Conservation (phyloP, 2,329 filamentous ascomycete species). For the Cadophora malorum region DNA sequence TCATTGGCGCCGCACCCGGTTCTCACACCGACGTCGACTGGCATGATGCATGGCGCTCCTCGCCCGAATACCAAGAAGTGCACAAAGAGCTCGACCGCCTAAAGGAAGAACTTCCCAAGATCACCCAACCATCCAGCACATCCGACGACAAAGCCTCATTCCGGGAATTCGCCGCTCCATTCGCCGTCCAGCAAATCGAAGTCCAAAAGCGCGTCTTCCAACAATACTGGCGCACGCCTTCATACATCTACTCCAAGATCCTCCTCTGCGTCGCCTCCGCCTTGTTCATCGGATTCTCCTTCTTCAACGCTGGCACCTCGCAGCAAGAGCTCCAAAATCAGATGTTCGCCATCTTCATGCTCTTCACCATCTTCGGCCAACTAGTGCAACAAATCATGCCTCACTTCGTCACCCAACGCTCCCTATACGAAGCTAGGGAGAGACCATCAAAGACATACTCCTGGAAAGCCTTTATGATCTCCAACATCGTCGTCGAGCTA, state of each 20-base stretch:
- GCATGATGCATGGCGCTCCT: conserved; percentile 65
- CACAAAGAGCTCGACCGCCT: conserved; percentile 59
- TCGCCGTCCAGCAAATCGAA: conserved; percentile 57
- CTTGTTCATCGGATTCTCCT: conserved; percentile 72
- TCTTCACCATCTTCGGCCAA: conserved; percentile 74
- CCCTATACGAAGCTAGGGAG: conserved; percentile 73
- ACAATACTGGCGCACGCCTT: conserved; percentile 69
- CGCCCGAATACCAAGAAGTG: conserved; percentile 51
- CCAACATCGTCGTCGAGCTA: conserved; percentile 81
- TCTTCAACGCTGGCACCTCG: conserved; percentile 65
- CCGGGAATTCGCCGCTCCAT: conserved; percentile 68
- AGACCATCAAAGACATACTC: conserved; percentile 81
- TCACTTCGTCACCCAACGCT: conserved; percentile 59
- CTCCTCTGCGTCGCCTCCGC: conserved; percentile 47
- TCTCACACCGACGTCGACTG: conserved; percentile 67
- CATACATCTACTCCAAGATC: conserved; percentile 54
- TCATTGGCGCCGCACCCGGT: conserved; percentile 63
- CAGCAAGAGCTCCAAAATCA: conserved; percentile 71
- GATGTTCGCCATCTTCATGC: conserved; percentile 79
- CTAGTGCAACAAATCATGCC: conserved; percentile 81
- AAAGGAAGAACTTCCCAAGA: conserved; percentile 51
- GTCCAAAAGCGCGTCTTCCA: conserved; percentile 65
- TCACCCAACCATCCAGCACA: conserved; percentile 25
- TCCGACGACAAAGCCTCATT: conserved; percentile 54
- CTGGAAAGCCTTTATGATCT: conserved; percentile 69